Conservation (phyloP, 352 stramenopile species). For the Phytophthora sansomeana region DNA sequence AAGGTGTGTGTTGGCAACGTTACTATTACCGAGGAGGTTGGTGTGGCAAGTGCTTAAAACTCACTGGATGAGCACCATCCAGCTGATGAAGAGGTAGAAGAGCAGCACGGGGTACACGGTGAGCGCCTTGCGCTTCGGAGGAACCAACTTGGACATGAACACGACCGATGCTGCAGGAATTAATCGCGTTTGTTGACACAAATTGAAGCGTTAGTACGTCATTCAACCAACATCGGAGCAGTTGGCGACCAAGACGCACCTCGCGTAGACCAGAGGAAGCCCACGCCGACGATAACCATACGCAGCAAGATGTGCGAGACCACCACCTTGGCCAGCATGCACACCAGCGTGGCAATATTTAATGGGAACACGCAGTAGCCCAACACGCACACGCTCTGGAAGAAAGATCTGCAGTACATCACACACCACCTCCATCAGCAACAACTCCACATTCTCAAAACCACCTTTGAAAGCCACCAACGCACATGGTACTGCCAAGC, state of each 20-base stretch:
- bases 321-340: slow-evolving; percentile 89
- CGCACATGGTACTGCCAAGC: slow-evolving; percentile 96
- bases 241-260: no score
- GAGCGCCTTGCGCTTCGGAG: slow-evolving; percentile 94
- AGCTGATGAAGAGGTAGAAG: slow-evolving; percentile 99
- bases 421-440: slow-evolving; percentile 7
- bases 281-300: slow-evolving; percentile 92
- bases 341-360: slow-evolving; percentile 94
- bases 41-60: not conserved
- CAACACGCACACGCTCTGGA: slow-evolving; percentile 99
- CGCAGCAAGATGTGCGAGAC: slow-evolving; percentile 89
- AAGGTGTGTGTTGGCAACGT: slow-evolving; percentile 6
- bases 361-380: slow-evolving; percentile 99
- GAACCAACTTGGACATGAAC: slow-evolving; percentile 99
- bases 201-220: not conserved
- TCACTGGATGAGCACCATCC: slow-evolving; percentile 97
- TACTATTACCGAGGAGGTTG: slow-evolving; percentile 20
- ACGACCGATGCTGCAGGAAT: slow-evolving; percentile 94
- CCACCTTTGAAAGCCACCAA: no score
- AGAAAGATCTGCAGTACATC: slow-evolving; percentile 91
- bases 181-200: not conserved
- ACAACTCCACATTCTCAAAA: not conserved
- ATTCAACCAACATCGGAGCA: not conserved
- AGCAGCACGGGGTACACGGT: slow-evolving; percentile 99
- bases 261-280: slow-evolving; percentile 97